Evolutionary conservation across 2,329 filamentous ascomycete genomes (phyloP), one percentile per base, ranked within the genome.

Genomic region (Oidium heveae): DNA sequence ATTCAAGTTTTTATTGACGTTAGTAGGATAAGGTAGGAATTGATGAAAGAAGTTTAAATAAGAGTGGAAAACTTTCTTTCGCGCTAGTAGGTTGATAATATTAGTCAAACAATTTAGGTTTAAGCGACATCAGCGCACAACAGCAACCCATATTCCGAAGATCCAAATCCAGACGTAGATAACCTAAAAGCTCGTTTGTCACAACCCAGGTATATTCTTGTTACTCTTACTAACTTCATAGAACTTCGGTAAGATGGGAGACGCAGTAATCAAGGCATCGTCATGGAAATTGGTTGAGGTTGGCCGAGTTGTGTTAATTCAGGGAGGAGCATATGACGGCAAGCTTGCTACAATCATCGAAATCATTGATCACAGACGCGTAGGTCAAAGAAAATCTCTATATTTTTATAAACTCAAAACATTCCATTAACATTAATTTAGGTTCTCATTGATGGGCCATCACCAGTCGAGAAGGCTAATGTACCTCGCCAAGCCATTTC

Each of bases 301-400:
- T 72, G 91, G 91, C 81, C 87, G 91, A 71, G 81, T 98, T 69
- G 83, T 94, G 71, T 80, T 94, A 71, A 82, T 96, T 75, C 83
- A 86, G 72, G 72, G 71, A 67, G 74, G 78, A 69, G 84, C 87
- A 68, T 80, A 82, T 66, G 84, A 75, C 65, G 88, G 88, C 75
- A 85, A 85, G 71, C 80, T 96, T 66, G 93, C 88, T 67, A 76
- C 82, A 67, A 89, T 98, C 68, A 87, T 94, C 73, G 89, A 98
- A 82, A 96, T 98, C 73, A 91, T 98, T 75, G 91, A 98, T 76
- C 89, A 98, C 84, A 95, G 94, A 81, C 87, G 91, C 75, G 91
- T 98, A 94, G 70, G 91, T 86, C 69, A 20, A 46, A 10, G 13
- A n/a, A 50, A 15, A 22, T 0, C 15, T 50, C 2, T n/a, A 47